Base-by-base conservation (phyloP, 2,329 filamentous ascomycete species). In the Davidsoniella australis region DNA sequence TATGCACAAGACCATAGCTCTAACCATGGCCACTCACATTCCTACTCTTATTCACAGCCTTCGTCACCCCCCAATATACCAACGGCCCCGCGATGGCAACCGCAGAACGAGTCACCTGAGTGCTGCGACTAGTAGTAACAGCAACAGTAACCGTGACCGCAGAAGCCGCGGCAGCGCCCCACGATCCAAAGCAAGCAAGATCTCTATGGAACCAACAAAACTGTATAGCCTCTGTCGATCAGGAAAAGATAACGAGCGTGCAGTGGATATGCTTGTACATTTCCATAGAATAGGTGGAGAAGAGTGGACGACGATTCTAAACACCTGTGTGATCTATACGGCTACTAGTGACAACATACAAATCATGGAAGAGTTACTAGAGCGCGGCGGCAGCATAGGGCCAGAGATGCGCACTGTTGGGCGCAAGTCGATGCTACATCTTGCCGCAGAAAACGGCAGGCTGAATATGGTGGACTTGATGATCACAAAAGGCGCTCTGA, bases 181-280 rank as follows among this genome's bases (percentile, higher is more conserved):
- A 40, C 42, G 2, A 45, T 51, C 1, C 45, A 55, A 39, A 10
- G 39, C 49, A 16, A 23, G n/a, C 26, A 37, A 43, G 5, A 10
- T 14, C 1, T 39, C 48, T 8, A 42, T 45, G 5, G 20, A 45
- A 2, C 40, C 29, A 9, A 12, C 12, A 33, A 9, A 51, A 9
- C 50, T 56, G 9, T 46, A 54, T 14, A 40, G 38, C 16, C 43
- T 56, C 10, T 54, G 55, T 48, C 46, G 43, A 17, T 48, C 45
- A 23, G 51, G 54, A 24, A 49, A 43, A 38, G 48, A 55, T 0
- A 56, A 55, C 33, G 55, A 56, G 33, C 46, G 45, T 37, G 51
- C 51, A 23, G 48, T 53, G 2, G 46, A 51, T 6, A 51, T 53
- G 23, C 41, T 55, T 9, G 41, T 29, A 4, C 17, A 17, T 2